Percentiles rank a stretch among this genome's conserved stretches.
Evolutionary conservation across 176 grass and related monocot species (phyloP).

Genomic region (Puya raimondii): DNA sequence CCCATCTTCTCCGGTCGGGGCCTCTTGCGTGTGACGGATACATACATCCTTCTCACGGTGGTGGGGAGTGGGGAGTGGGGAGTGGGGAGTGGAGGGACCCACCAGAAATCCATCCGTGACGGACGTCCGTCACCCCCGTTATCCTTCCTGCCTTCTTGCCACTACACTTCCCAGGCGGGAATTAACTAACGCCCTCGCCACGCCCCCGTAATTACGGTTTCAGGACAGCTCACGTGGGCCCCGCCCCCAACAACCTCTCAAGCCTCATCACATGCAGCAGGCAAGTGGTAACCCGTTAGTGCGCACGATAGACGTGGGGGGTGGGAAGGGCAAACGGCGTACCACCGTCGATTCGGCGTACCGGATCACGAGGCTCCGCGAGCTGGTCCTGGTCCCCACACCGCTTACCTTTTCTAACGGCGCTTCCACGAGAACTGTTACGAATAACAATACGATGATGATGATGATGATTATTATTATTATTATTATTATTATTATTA

Average conservation of each 20-base stretch:
- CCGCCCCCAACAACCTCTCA: not conserved
- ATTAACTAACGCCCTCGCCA: not conserved
- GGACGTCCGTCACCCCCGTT: not conserved
- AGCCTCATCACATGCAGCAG: not conserved
- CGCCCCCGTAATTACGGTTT: not conserved
- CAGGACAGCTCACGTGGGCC: not conserved
- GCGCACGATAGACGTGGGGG: not conserved
- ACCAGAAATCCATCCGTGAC: too few relatives aligned
- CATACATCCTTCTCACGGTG: too few relatives aligned
- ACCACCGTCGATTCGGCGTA: not conserved
- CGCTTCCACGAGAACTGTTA: too few relatives aligned
- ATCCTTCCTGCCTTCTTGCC: not conserved
- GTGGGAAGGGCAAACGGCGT: not conserved
- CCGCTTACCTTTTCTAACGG: too few relatives aligned
- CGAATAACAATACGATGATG: too few relatives aligned
- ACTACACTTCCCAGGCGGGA: too few relatives aligned
- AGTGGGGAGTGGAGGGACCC: too few relatives aligned
- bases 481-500: too few relatives aligned
- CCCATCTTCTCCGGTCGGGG: not conserved
- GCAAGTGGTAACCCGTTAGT: too few relatives aligned
- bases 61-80: too few relatives aligned
- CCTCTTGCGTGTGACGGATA: not conserved
- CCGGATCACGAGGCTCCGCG: not conserved
- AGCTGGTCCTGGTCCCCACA: not conserved
- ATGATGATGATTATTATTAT: too few relatives aligned